Conservation (phyloP, 805 yeast species). For the Saccharomyces kudriavzevii region DNA sequence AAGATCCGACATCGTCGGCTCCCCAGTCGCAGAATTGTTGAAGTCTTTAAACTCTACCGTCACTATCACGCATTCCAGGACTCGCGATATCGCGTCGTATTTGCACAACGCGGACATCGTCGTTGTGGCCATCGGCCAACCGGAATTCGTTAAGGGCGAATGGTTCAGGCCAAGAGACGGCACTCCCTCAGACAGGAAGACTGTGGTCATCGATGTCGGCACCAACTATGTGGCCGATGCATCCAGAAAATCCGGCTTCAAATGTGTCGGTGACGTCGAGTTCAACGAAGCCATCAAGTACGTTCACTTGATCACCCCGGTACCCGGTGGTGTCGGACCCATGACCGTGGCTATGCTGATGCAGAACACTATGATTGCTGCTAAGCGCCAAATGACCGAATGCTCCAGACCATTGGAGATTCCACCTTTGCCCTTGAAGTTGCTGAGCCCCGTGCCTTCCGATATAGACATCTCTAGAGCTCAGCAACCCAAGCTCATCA, state of each 20-base stretch:
- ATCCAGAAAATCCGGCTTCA: constrained; percentile 57
- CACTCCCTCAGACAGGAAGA: constrained; percentile 13
- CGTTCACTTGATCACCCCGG: constrained; percentile 61
- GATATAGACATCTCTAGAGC: constrained; percentile 73
- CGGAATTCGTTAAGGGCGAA: constrained; percentile 63
- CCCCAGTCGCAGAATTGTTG: constrained; percentile 80
- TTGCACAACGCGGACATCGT: constrained; percentile 75
- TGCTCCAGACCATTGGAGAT: constrained; percentile 23
- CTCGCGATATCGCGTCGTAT: constrained; percentile 49
- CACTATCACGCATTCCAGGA: constrained; percentile 72
- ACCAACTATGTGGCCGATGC: constrained; percentile 66
- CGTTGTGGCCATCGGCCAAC: constrained; percentile 69
- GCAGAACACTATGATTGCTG: constrained; percentile 63
- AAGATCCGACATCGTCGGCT: constrained; percentile 92
- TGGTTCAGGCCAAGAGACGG: constrained; percentile 46
- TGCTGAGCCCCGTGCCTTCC: constrained; percentile 66
- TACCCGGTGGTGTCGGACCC: constrained; percentile 90
- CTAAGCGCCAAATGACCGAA: constrained; percentile 38
- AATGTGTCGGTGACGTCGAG: constrained; percentile 74
- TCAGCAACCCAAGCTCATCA: constrained; percentile 63
- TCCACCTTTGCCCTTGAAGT: constrained; percentile 48
- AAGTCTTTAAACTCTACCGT: constrained; percentile 80
- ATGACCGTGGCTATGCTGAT: constrained; percentile 83
- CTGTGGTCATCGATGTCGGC: constrained; percentile 73
- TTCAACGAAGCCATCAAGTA: constrained; percentile 40